Evolutionary conservation across 805 yeast species (phyloP), one percentile per base, ranked within the genome.

Genomic region (Blastobotrys mokoenaii): DNA sequence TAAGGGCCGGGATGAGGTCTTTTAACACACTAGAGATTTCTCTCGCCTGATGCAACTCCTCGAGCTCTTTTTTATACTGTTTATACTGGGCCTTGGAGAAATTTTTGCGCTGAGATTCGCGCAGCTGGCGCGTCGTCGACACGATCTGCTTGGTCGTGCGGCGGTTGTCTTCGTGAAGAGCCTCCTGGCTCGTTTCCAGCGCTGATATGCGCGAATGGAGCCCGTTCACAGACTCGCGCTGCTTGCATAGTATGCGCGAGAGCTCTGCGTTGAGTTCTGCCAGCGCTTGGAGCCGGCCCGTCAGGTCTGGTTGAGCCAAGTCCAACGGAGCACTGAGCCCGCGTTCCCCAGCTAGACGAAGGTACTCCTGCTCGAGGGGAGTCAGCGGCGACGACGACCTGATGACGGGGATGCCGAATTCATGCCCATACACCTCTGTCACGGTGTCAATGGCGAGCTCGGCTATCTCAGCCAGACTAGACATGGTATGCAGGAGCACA

Each of bases 1-100:
- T 44, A 18, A 54, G 14, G 6, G 56, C 51, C n/a, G 43, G 39
- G 5, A 53, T 45, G 15, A 53, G 42, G 25, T 54, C 58, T 10
- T 43, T 46, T 14, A 54, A 39, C 5, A 54, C 50, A 3, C 43
- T 42, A 9, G 37, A 15, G 29, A 49, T 47, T 20, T 37, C 29
- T 16, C 41, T 33, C 22, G 45, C 25, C 7, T 27, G 38, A 12
- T 36, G 33, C n/a, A 49, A 38, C 3, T 20, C 40, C n/a, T 31
- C 40, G 4, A 35, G 32, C 9, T 14, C n/a, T 7, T 35, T 14
- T 14, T 14, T n/a, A 36, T 43, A 48, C 29, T 41, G 35, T 25
- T 40, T 27, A 11, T 25, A 17, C 37, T 52, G 51, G 3, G 16
- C 38, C 12, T 27, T 8, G 33, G 43, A n/a, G 39, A 50, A 44